Conservation (phyloP, 2,329 filamentous ascomycete species). For the Xylaria arbuscula region DNA sequence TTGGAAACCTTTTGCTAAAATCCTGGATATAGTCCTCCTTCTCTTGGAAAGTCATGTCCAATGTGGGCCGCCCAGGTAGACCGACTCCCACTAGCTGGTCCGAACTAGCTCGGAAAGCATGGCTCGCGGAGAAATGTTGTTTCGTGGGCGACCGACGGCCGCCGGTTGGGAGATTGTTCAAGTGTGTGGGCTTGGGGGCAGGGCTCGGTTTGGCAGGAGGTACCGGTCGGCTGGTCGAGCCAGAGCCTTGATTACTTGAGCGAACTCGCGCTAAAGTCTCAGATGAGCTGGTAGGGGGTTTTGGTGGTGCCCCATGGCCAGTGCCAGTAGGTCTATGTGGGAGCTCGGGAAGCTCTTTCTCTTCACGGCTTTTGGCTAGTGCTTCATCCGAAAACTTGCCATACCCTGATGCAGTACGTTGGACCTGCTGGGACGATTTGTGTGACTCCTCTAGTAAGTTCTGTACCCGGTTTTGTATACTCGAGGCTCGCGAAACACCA, state of each 20-base stretch:
- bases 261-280: conserved; percentile 42
- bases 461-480: conserved; percentile 92
- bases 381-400: conserved; percentile 80
- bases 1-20: conserved; percentile 89
- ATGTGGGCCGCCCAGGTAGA: conserved; percentile 59
- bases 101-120: conserved; percentile 44
- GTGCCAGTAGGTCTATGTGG: conserved; percentile 63
- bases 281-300: conserved; percentile 42
- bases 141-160: conserved; percentile 61
- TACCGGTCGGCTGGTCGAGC: conserved; percentile 45
- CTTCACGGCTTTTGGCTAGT: conserved; percentile 51
- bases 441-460: conserved; percentile 83
- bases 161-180: conserved; percentile 65
- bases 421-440: conserved; percentile 63
- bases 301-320: conserved; percentile 42
- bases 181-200: conserved; percentile 70
- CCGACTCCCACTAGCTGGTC: conserved; percentile 59
- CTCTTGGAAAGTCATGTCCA: conserved; percentile 67
- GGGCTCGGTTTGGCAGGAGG: conserved; percentile 61
- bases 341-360: conserved; percentile 57
- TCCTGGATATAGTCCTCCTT: conserved; percentile 74
- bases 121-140: conserved; percentile 44
- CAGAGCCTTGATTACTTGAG: conserved; percentile 35
- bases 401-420: conserved; percentile 86
- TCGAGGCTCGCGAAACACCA: conserved; percentile 75